Base-by-base conservation (phyloP, 495 filamentous ascomycete species). In the Penicillium mononematosum region DNA sequence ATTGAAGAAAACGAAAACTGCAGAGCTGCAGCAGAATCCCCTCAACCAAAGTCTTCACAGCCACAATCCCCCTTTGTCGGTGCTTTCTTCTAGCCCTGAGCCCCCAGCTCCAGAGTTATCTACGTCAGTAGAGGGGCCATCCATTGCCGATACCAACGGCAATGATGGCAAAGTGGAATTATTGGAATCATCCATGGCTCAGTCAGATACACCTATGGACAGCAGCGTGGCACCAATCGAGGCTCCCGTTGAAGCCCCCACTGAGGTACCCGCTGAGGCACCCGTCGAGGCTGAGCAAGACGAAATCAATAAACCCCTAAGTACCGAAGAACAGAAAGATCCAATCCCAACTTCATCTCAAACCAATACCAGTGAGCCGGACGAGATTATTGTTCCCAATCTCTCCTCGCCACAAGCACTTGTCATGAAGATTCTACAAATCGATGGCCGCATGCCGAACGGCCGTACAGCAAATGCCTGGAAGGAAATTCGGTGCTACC, bases 401-500 rank as follows among this genome's bases (percentile, higher is more conserved):
- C 69, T 80, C 22, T 50, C 58, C 0, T 63, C 65, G 1, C 75
- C 70, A 19, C 54, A 20, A 17, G 50, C 59, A 7, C 67, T 83
- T 2, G 67, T 67, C 19, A 51, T 54, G 0, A 69, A 70, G 20
- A 78, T 83, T 11, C 41, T 81, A 9, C 69, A 75, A 48, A 62
- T 75, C 27, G 78, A 83, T 27, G 66, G 66, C 24, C 61, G 66
- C n/a, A 55, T 29, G 16, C 45, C 55, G 4, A 54, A 57, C 49
- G 73, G 75, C 4, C 73, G 77, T 19, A 71, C 67, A 43, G 64
- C 67, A 1, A 83, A 81, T 67, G 63, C 77, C 6, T 84, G 81
- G 81, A 81, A 82, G 57, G 67, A 72, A 32, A 58, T 82, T 42
- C 78, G 81, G 6, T 76, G 71, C 45, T 75, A 74, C 32, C 71